Evolutionary conservation across 2,329 filamentous ascomycete genomes (phyloP).

Genomic region (Arthrinium puccinioides): DNA sequence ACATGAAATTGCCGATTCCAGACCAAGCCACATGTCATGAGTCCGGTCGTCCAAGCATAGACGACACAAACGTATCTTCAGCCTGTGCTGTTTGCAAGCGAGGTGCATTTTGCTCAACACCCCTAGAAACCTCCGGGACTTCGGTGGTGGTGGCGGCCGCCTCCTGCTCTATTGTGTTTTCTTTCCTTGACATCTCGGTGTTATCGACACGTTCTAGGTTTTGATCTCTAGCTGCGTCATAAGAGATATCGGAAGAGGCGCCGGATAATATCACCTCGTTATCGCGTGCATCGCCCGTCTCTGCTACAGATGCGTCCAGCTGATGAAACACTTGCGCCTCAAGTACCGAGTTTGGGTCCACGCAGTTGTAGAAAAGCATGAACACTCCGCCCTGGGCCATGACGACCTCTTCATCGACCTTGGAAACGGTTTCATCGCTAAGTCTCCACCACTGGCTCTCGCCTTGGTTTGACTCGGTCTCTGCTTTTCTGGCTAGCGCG

Average conservation of each 20-base stretch:
- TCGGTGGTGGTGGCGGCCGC: too few species aligned
- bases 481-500: conserved; percentile 10
- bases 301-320: not conserved
- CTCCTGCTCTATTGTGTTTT: too few species aligned
- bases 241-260: too few species aligned
- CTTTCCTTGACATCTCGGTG: too few species aligned
- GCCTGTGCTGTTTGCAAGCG: not conserved
- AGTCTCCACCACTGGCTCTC: conserved; percentile 72
- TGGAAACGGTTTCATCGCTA: conserved; percentile 78
- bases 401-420: conserved; percentile 66
- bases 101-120: not conserved
- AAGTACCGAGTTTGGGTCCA: conserved; percentile 46
- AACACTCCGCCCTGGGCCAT: conserved; percentile 77
- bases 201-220: too few species aligned
- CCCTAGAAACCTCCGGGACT: not conserved
- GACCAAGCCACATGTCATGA: not conserved
- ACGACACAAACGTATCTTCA: conserved; percentile 3
- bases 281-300: too few species aligned
- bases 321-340: not conserved
- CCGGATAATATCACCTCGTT: too few species aligned
- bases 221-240: too few species aligned
- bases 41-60: conserved; percentile 4
- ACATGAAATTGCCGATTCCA: too few species aligned
- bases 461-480: conserved; percentile 9
- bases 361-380: conserved; percentile 92